These are phyloP conservation scores for Gymnopilus junonius DNA, from an alignment of 768 basidiomycete species.

Conservation along the genomic window DNA sequence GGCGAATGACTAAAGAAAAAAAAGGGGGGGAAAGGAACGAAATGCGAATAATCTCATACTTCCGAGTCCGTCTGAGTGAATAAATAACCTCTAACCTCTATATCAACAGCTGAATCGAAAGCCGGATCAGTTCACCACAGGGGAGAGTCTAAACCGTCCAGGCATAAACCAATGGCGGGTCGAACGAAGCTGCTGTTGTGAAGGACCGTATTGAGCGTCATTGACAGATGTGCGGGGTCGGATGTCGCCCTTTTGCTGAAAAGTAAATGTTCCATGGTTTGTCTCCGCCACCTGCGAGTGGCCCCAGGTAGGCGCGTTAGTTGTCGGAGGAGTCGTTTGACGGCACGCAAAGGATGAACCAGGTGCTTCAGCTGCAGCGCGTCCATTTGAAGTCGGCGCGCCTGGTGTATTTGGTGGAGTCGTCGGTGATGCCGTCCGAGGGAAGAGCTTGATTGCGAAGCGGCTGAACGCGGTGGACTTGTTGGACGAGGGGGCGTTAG, in stretches of 20 bases:
- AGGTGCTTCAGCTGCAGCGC: constrained; percentile 34
- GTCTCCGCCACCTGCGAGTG: constrained; percentile 27
- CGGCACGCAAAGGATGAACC: constrained; percentile 39
- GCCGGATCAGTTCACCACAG: constrained; percentile 31
- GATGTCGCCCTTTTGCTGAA: constrained; percentile 17
- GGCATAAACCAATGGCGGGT: constrained; percentile 60
- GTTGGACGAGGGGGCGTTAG: constrained; percentile 11
- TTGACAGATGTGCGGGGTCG: constrained; percentile 11
- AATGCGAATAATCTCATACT: not conserved
- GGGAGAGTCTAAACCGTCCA: constrained; percentile 51
- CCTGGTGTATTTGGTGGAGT: constrained; percentile 38
- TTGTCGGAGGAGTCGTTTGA: constrained; percentile 41
- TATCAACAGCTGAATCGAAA: not conserved
- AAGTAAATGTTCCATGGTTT: constrained; percentile 18
- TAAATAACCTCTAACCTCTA: constrained; percentile 8
- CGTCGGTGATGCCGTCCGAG: constrained; percentile 52
- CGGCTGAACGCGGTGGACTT: constrained; percentile 39
- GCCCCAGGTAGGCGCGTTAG: constrained; percentile 39
- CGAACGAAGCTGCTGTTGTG: constrained; percentile 35
- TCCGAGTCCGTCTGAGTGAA: not conserved
- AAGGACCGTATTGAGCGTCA: constrained; percentile 9
- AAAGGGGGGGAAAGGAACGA: constrained; percentile 5
- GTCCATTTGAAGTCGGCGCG: constrained; percentile 34
- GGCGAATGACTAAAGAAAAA: not conserved
- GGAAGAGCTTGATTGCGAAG: constrained; percentile 53